phyloP scores from a whole-genome alignment of 257 asterid species.

The Ocimum tenuiflorum region DNA sequence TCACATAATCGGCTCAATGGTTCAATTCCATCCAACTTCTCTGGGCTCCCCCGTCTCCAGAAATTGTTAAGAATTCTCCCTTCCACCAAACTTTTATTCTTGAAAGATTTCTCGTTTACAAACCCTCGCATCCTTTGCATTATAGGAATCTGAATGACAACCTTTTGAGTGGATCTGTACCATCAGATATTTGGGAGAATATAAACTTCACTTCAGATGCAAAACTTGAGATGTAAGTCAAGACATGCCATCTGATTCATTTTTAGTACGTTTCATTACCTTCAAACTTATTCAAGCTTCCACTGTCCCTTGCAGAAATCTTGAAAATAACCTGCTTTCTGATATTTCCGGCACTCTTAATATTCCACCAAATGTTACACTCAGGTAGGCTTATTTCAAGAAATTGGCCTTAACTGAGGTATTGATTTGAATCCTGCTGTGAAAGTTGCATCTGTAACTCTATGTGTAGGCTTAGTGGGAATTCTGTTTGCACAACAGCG shows the following conservation, averaged over 20 bases:
- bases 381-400: constrained; percentile 23
- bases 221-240: constrained; percentile 43
- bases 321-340: constrained; percentile 37
- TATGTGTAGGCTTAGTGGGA: constrained; percentile 34
- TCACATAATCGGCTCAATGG: constrained; percentile 44
- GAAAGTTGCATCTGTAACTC: background rate
- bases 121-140: background rate
- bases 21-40: constrained; percentile 44
- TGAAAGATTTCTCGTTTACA: background rate
- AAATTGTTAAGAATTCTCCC: constrained; percentile 28
- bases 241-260: background rate
- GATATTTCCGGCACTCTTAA: constrained; percentile 39
- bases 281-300: background rate
- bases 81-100: background rate
- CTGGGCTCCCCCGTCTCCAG: constrained; percentile 42
- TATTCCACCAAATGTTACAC: constrained; percentile 39
- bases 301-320: constrained; percentile 37
- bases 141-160: constrained; percentile 37
- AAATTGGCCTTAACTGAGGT: background rate
- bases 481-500: constrained; percentile 40
- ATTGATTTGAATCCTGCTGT: background rate
- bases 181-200: constrained; percentile 45
- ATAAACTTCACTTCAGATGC: constrained; percentile 30
- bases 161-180: constrained; percentile 43
- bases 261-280: background rate